phyloP scores from a whole-genome alignment of 2,329 filamentous ascomycete species.

The Penicillium janthinellum region DNA sequence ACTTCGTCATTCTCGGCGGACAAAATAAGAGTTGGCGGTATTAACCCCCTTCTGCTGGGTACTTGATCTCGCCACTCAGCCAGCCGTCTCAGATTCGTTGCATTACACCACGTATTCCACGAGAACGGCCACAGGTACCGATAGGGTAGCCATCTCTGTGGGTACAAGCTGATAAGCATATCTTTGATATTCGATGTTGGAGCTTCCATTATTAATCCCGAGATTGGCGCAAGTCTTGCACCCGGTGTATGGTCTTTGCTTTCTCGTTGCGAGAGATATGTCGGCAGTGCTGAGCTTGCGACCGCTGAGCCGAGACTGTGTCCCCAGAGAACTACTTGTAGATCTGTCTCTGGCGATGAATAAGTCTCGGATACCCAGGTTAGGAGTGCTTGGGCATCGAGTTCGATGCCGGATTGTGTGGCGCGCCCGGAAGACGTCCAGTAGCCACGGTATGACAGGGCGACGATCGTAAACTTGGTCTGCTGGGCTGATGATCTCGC shows the following conservation, averaged over 20 bases:
- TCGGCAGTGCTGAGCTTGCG: constrained; percentile 62
- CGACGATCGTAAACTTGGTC: constrained; percentile 45
- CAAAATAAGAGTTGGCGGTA: constrained; percentile 43
- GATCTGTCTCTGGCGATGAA: constrained; percentile 16
- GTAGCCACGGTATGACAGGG: constrained; percentile 68
- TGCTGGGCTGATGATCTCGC: background rate
- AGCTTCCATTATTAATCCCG: constrained; percentile 69
- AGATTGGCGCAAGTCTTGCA: constrained; percentile 28
- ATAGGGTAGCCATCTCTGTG: constrained; percentile 79
- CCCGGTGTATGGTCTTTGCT: fast-evolving
- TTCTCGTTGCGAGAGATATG: constrained; percentile 34
- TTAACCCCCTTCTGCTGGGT: background rate
- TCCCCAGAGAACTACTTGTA: constrained; percentile 67
- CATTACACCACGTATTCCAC: constrained; percentile 60
- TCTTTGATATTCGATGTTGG: constrained; percentile 70
- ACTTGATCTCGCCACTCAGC: constrained; percentile 26
- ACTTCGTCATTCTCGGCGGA: constrained; percentile 49
- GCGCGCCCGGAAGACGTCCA: constrained; percentile 75
- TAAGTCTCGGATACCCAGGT: constrained; percentile 59
- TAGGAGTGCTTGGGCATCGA: constrained; percentile 67
- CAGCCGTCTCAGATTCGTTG: constrained; percentile 44
- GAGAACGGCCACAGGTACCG: constrained; percentile 73
- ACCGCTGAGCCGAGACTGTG: constrained; percentile 76
- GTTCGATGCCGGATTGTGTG: constrained; percentile 69
- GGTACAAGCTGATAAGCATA: constrained; percentile 73